A percentile compares a stretch with the other conserved stretches of the same genome.
phyloP scores from a whole-genome alignment of 345 rosid species.

The Boechera stricta region DNA sequence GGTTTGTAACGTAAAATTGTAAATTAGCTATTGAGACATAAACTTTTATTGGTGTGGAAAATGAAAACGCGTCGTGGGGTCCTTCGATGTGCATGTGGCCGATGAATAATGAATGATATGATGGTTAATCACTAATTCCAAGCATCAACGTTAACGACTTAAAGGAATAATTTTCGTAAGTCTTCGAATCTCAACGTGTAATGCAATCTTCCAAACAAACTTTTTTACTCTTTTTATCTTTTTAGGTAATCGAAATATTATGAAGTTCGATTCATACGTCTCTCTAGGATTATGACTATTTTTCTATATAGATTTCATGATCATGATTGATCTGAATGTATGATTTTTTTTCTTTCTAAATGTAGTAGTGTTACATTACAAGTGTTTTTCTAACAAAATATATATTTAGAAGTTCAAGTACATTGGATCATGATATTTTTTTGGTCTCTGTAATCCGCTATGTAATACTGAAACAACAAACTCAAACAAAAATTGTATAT shows the following conservation, averaged over 20 bases:
- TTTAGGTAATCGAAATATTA: not conserved
- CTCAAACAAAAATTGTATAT: not conserved
- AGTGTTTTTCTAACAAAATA: not conserved
- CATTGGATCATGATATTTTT: not conserved
- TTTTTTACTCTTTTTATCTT: not conserved
- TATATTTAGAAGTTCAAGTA: not conserved
- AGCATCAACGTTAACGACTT: slow-evolving; percentile 23
- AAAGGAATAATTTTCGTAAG: slow-evolving; percentile 25
- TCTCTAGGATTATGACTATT: not conserved
- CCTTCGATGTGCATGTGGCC: slow-evolving; percentile 19
- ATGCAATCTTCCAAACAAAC: slow-evolving; percentile 19
- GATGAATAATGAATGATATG: not conserved
- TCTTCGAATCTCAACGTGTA: slow-evolving; percentile 19
- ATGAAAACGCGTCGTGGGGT: slow-evolving; percentile 24
- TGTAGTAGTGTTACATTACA: not conserved
- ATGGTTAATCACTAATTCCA: slow-evolving; percentile 7
- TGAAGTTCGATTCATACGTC: slow-evolving; percentile 6
- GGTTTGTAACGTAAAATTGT: not conserved
- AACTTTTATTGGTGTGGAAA: slow-evolving; percentile 21
- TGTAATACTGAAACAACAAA: not conserved
- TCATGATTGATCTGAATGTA: not conserved
- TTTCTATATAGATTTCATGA: not conserved
- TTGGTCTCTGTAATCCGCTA: slow-evolving; percentile 16
- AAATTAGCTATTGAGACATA: not conserved
- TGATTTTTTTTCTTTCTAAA: not conserved